phyloP scores from a whole-genome alignment of 306 rosid species.

The Cicer pinnatifidum region DNA sequence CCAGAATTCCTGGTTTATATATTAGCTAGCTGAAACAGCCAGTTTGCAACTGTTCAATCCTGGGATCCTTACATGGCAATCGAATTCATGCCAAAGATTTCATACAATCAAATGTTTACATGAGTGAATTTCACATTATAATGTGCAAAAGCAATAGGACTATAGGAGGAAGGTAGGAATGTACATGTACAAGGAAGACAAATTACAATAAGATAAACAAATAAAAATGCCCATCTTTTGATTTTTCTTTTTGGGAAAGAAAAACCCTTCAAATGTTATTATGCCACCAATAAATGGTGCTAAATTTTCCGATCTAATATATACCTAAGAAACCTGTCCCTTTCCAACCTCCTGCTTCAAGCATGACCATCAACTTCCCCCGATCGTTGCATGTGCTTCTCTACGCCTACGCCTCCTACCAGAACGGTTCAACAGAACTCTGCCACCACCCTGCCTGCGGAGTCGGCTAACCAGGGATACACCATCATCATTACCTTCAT shows the following conservation, averaged over 20 bases:
- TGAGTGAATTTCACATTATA: slow-evolving; percentile 45
- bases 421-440: slow-evolving; percentile 72
- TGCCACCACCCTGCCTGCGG: slow-evolving; percentile 68
- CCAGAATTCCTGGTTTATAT: neutral
- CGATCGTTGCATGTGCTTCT: slow-evolving; percentile 50
- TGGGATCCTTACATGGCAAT: slow-evolving; percentile 32
- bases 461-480: slow-evolving; percentile 79
- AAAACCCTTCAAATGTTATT: slow-evolving; percentile 55
- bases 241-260: slow-evolving; percentile 48
- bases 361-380: slow-evolving; percentile 42
- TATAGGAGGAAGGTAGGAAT: slow-evolving; percentile 61
- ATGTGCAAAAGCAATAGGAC: slow-evolving; percentile 49
- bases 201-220: slow-evolving; percentile 48
- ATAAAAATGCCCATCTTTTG: slow-evolving; percentile 55
- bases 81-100: slow-evolving; percentile 34
- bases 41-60: slow-evolving; percentile 36
- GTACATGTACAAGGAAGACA: slow-evolving; percentile 51
- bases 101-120: slow-evolving; percentile 51
- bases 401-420: slow-evolving; percentile 84
- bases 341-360: slow-evolving; percentile 64
- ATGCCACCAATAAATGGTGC: slow-evolving; percentile 54
- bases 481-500: slow-evolving; percentile 53
- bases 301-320: slow-evolving; percentile 53
- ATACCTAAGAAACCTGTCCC: slow-evolving; percentile 55
- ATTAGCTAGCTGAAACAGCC: neutral